Base-by-base conservation (phyloP, 176 grass and related monocot genomes). In the Tuctoria greenei region DNA sequence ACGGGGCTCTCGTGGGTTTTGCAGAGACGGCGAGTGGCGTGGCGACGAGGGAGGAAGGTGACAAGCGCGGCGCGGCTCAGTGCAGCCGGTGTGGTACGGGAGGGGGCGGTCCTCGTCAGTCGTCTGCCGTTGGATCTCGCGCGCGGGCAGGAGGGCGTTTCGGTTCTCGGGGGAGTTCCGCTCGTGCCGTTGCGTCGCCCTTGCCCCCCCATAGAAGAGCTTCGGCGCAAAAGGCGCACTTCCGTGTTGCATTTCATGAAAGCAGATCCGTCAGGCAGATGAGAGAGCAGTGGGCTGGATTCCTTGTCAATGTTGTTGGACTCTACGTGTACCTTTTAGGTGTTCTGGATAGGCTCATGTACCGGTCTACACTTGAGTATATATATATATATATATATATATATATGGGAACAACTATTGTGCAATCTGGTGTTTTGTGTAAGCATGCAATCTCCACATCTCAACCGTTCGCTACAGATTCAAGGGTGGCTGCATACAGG, bases 71-170 rank as follows among this genome's bases (percentile, higher is more conserved):
- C 7, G 21, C 40, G 1, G 62, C 14, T 4, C 46, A 5, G 46
- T 2, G 45, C 38, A 40, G 38, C 8, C 6, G 3, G 38, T 7
- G 38, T 5, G 61, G 26, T 10, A 27, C 4, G 10, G 26, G 56
- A 2, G 10, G 4, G 4, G 24, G 7, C 36, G 57, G 37, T 7
- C 66, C 58, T 72, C 67, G 51, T 76, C 43, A 41, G 73, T 62
- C 66, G 25, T 10, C 27, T 14, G 31, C 60, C 77, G 84, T 81
- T 81, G 84, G 84, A 86, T 81, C 84, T 81, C 45, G 82, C 76
- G 76, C 76, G 55, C 35, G 10, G 16, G 68, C 67, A 40, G 38
- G 38, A 81, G 78, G 31, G 17, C 76, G 62, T 69, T 59, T 69
- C 44, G 77, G 44, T 36, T 72, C 61, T 67, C 83, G 76, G 41